Evolutionary conservation across 495 filamentous ascomycete genomes (phyloP), one percentile per base, ranked within the genome.

Genomic region (Echria macrotheca): DNA sequence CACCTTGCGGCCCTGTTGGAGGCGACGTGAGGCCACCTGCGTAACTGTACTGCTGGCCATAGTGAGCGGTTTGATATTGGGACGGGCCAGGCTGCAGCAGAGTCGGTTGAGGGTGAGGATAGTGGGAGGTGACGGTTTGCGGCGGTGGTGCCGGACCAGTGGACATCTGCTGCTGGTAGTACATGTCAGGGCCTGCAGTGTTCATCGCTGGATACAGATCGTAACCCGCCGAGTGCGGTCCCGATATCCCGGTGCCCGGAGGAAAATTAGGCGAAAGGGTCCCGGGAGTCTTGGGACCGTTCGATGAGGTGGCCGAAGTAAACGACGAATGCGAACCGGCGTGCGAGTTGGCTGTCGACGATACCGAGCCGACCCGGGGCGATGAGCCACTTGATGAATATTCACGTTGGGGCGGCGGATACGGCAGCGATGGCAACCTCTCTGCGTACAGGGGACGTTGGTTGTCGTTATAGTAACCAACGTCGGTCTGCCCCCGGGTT

Each of bases 401-500:
- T 56, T 76, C 68, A 65, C 73, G 67, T 60, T 78, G 73, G 42
- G 78, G 71, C 60, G 79, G 83, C 47, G 86, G 83, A 50, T 89
- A 69, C 60, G 85, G 81, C 55, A 93, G 71, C 51, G 85, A 80
- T 54, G 89, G 86, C 57, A 87, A 74, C 72, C 85, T 87, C 64
- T 94, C 85, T 61, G 67, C 64, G 69, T 75, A 77, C 72, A 82
- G 67, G 55, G 84, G 76, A 60, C 85, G 77, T 70, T 84, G 79
- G 31, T 76, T 78, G 35, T 76, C 75, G 73, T 84, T 84, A 73
- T 86, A 87, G 73, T 81, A 89, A 67, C 82, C 59, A 59, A 80
- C 78, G 72, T 95, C 87, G 69, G 78, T 77, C 73, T 82, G 78
- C 77, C 85, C 89, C 84, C 90, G 86, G 81, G 84, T 82, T 69